phyloP scores from a whole-genome alignment of 2,329 filamentous ascomycete species.

The Colletotrichum melonis region DNA sequence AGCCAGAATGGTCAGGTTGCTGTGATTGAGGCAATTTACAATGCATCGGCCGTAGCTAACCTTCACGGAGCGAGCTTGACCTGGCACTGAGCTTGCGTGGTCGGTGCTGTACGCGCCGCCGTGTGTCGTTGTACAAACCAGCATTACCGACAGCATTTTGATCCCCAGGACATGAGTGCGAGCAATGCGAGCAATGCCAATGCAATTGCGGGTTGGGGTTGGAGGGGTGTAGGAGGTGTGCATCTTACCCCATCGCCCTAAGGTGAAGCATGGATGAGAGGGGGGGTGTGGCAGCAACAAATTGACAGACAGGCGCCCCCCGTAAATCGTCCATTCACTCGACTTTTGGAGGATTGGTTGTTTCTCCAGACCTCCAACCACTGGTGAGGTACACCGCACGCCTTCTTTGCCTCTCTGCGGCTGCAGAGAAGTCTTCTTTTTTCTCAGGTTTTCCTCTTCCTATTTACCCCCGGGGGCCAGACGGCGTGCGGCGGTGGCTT shows the following conservation, averaged over 20 bases:
- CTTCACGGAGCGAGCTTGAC: neutral
- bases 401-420: neutral
- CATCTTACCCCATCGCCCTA: neutral
- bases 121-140: neutral
- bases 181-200: neutral
- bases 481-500: neutral
- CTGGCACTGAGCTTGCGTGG: neutral
- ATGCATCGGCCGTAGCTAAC: neutral
- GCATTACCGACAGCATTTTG: neutral
- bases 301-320: neutral
- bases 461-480: neutral
- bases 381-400: neutral
- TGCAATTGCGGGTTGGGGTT: neutral
- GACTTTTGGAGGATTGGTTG: neutral
- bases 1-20: too few species aligned
- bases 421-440: neutral
- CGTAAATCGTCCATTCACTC: neutral
- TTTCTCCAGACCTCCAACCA: neutral
- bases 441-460: neutral
- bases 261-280: neutral
- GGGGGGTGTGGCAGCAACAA: neutral
- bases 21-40: neutral
- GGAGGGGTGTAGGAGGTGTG: neutral
- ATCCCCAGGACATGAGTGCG: neutral
- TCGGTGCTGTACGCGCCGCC: neutral